Evolutionary conservation across 495 filamentous ascomycete genomes (phyloP).

Genomic region (Penicillium subrubescens): DNA sequence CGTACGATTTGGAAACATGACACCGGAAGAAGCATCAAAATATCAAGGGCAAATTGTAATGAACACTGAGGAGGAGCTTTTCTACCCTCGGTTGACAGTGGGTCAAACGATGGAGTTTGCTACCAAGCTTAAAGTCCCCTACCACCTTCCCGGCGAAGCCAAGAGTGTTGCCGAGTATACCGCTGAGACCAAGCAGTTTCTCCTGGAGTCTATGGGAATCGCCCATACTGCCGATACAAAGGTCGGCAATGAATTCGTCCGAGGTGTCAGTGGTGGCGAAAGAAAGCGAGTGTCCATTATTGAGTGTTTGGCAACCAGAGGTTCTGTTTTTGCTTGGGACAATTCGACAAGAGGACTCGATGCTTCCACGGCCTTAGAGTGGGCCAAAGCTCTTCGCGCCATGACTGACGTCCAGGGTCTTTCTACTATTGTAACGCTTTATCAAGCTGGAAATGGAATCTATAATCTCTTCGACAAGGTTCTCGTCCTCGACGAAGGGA

Average conservation of each 20-base stretch:
- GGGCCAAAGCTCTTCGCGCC: slow-evolving; percentile 48
- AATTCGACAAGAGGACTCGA: slow-evolving; percentile 64
- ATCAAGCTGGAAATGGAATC: slow-evolving; percentile 66
- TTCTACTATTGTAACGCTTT: slow-evolving; percentile 51
- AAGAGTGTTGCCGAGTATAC: slow-evolving; percentile 52
- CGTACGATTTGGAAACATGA: slow-evolving; percentile 60
- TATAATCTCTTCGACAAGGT: slow-evolving; percentile 70
- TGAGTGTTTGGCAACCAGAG: slow-evolving; percentile 62
- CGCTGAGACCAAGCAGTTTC: slow-evolving; percentile 60
- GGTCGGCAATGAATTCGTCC: slow-evolving; percentile 77
- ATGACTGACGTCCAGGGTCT: slow-evolving; percentile 50
- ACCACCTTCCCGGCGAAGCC: slow-evolving; percentile 30
- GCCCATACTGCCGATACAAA: slow-evolving; percentile 77
- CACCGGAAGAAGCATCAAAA: slow-evolving; percentile 53
- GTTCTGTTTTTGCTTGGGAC: slow-evolving; percentile 61
- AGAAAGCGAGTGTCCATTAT: slow-evolving; percentile 71
- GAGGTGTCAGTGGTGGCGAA: slow-evolving; percentile 82
- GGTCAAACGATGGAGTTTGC: slow-evolving; percentile 74
- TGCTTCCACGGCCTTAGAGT: slow-evolving; percentile 60
- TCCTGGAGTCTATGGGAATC: slow-evolving; percentile 72
- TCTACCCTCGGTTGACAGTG: slow-evolving; percentile 70
- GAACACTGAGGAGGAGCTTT: slow-evolving; percentile 68
- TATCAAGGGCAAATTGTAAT: slow-evolving; percentile 75
- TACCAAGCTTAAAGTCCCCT: slow-evolving; percentile 37
- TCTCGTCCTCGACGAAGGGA: slow-evolving; percentile 63